Evolutionary conservation across 2,329 filamentous ascomycete genomes (phyloP).

Genomic region (Verticillium longisporum): DNA sequence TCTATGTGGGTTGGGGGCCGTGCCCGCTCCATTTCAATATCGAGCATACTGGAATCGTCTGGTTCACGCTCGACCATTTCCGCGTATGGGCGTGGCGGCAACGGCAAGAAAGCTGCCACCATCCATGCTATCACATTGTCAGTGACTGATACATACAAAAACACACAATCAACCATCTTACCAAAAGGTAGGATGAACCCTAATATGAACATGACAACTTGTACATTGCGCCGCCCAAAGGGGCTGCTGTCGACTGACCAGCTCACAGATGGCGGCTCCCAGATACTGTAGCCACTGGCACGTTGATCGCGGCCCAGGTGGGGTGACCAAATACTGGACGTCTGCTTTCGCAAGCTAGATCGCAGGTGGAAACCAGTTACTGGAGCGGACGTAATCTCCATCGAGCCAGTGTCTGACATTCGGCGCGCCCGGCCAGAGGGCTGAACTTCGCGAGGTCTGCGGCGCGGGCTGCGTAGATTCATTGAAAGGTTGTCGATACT

Average conservation of each 20-base stretch:
- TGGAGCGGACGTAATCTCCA: slow-evolving; percentile 34
- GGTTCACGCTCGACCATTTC: slow-evolving; percentile 42
- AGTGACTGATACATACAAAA: neutral
- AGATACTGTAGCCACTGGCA: slow-evolving; percentile 52
- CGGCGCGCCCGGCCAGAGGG: slow-evolving; percentile 17
- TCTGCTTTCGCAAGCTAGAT: slow-evolving; percentile 35
- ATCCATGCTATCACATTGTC: slow-evolving; percentile 58
- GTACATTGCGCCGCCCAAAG: slow-evolving; percentile 63
- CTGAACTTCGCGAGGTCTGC: slow-evolving; percentile 30
- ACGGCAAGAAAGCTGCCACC: slow-evolving; percentile 65
- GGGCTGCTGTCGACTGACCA: slow-evolving; percentile 54
- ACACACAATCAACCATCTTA: slow-evolving; percentile 28
- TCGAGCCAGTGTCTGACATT: slow-evolving; percentile 26
- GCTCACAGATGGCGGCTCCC: slow-evolving; percentile 66
- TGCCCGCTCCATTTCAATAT: slow-evolving; percentile 19
- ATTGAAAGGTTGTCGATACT: slow-evolving; percentile 40
- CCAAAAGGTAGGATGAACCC: slow-evolving; percentile 74
- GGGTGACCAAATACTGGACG: slow-evolving; percentile 64
- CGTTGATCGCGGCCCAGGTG: slow-evolving; percentile 61
- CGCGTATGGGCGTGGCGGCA: slow-evolving; percentile 51
- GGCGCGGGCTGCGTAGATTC: slow-evolving; percentile 37
- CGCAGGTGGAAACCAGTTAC: slow-evolving; percentile 17
- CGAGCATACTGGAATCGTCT: slow-evolving; percentile 31
- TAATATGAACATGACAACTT: slow-evolving; percentile 66
- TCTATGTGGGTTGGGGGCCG: slow-evolving; percentile 27